phyloP scores from a whole-genome alignment of 2,329 filamentous ascomycete genomes.

The Talaromyces sp. region DNA sequence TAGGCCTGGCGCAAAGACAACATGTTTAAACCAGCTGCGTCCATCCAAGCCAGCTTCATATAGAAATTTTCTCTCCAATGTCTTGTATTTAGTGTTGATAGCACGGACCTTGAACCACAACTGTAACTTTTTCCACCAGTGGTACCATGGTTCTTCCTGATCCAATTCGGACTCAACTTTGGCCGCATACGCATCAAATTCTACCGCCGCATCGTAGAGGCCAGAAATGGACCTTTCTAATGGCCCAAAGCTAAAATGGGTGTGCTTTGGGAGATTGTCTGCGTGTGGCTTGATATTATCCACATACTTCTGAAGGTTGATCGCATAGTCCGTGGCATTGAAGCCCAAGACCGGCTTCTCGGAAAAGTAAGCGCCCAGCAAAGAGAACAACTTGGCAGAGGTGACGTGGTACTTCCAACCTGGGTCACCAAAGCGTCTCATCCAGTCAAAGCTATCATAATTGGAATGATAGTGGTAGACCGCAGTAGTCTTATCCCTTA shows the following conservation, averaged over 20 bases:
- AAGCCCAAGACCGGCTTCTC: slow-evolving; percentile 61
- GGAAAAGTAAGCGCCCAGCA: slow-evolving; percentile 57
- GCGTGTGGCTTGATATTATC: slow-evolving; percentile 26
- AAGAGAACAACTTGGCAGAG: slow-evolving; percentile 60
- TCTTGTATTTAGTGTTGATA: slow-evolving; percentile 78
- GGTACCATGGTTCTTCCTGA: slow-evolving; percentile 69
- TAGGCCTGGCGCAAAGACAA: slow-evolving; percentile 83
- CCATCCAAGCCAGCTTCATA: slow-evolving; percentile 71
- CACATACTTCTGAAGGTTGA: slow-evolving; percentile 47
- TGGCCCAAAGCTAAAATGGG: slow-evolving; percentile 38
- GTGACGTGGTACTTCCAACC: slow-evolving; percentile 56
- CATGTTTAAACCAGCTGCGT: slow-evolving; percentile 86
- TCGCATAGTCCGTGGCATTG: slow-evolving; percentile 60
- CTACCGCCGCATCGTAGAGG: slow-evolving; percentile 45
- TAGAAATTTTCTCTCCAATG: slow-evolving; percentile 73
- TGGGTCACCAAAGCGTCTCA: slow-evolving; percentile 69
- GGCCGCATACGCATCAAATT: slow-evolving; percentile 50
- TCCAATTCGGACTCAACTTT: slow-evolving; percentile 46
- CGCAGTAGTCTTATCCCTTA: slow-evolving; percentile 37
- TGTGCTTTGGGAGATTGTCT: slow-evolving; percentile 21
- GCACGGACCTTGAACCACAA: slow-evolving; percentile 59
- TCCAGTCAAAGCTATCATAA: slow-evolving; percentile 81
- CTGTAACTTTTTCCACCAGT: slow-evolving; percentile 62
- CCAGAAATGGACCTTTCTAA: slow-evolving; percentile 47
- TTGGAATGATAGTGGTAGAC: slow-evolving; percentile 76